Conservation (phyloP, 2,329 filamentous ascomycete genomes). For the Chrysoporthe austroafricana region DNA sequence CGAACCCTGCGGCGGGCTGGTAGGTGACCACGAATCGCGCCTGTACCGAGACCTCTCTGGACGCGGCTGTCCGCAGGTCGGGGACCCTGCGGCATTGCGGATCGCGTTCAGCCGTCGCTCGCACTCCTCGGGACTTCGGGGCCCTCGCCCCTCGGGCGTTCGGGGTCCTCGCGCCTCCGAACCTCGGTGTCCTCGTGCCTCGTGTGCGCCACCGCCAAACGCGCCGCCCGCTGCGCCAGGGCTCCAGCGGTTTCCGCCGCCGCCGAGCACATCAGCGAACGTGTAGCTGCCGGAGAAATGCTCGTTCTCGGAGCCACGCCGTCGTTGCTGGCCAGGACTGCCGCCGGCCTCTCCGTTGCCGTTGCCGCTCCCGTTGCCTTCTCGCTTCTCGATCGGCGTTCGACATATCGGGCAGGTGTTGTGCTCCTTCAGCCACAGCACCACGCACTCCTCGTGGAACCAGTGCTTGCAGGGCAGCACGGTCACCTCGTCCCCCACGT, state of each 20-base stretch:
- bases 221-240: slow-evolving; percentile 1
- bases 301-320: neutral
- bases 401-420: slow-evolving; percentile 90
- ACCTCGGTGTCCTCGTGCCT: slow-evolving; percentile 22
- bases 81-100: slow-evolving; percentile 29
- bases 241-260: neutral
- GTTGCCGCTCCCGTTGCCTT: slow-evolving; percentile 22
- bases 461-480: slow-evolving; percentile 88
- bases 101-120: slow-evolving; percentile 33
- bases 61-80: slow-evolving; percentile 12
- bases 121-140: slow-evolving; percentile 29
- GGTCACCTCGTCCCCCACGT: slow-evolving; percentile 72
- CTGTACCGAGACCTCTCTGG: slow-evolving; percentile 15
- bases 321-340: slow-evolving; percentile 6
- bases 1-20: slow-evolving; percentile 22
- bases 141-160: slow-evolving; percentile 4
- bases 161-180: slow-evolving; percentile 10
- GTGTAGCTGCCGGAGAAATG: neutral
- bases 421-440: slow-evolving; percentile 84
- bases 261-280: neutral
- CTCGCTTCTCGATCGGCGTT: slow-evolving; percentile 53
- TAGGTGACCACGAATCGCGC: slow-evolving; percentile 28
- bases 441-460: slow-evolving; percentile 86
- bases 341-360: slow-evolving; percentile 7
- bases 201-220: slow-evolving; percentile 4